Conservation (phyloP, 306 rosid genomes). For the Cucumis cinereus region DNA sequence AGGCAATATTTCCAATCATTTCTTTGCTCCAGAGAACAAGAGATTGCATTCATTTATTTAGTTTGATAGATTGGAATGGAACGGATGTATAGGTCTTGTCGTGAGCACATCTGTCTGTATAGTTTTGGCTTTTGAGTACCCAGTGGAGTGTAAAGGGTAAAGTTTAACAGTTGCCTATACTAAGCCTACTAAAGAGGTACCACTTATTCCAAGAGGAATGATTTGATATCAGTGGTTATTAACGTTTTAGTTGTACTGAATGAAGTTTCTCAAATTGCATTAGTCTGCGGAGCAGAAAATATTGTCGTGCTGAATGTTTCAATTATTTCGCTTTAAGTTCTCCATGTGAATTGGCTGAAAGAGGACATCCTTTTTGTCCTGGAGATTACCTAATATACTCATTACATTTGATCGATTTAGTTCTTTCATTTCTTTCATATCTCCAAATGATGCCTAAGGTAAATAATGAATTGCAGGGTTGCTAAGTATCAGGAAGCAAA, state of each 20-base stretch:
- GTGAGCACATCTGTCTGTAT: not conserved
- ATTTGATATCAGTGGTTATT: not conserved
- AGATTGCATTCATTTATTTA: not conserved
- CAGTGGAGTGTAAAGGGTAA: not conserved
- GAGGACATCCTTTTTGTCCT: not conserved
- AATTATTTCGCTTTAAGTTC: not conserved
- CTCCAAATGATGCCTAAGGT: not conserved
- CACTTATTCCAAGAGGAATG: not conserved
- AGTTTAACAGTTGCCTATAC: not conserved
- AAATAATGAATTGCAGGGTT: slow-evolving; percentile 28
- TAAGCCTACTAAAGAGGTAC: not conserved
- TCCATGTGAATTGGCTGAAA: not conserved
- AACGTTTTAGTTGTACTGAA: not conserved
- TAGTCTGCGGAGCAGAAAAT: not conserved
- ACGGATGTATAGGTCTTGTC: not conserved
- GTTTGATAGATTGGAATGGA: not conserved
- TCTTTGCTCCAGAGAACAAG: not conserved
- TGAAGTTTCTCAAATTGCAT: not conserved
- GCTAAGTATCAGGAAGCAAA: slow-evolving; percentile 74
- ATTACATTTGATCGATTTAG: not conserved
- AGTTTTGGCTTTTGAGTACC: not conserved
- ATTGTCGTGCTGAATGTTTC: not conserved
- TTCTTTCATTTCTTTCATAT: not conserved
- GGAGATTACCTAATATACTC: not conserved
- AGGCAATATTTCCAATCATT: not conserved